Evolutionary conservation across 768 basidiomycete species (phyloP).

Genomic region (Naganishia vaughanmartiniae): DNA sequence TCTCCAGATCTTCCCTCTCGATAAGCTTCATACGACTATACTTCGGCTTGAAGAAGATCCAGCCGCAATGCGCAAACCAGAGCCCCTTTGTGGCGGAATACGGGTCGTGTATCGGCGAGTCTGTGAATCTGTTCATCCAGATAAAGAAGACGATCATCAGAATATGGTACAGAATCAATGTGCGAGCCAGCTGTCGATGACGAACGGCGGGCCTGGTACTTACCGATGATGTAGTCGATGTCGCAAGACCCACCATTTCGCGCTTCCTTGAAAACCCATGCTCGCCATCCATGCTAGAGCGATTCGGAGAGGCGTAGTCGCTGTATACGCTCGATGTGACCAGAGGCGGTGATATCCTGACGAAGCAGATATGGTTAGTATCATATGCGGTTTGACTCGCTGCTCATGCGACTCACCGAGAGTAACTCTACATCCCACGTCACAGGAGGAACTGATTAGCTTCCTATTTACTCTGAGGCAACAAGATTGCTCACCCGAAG

Average conservation of each 20-base stretch:
- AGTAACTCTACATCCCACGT: constrained; percentile 58
- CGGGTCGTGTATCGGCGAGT: constrained; percentile 65
- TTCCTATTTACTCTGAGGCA: neutral
- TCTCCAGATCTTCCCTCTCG: constrained; percentile 66
- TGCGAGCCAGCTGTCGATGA: no score
- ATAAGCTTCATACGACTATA: constrained; percentile 65
- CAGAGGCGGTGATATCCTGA: constrained; percentile 70
- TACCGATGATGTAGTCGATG: constrained; percentile 70
- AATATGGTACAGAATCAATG: neutral
- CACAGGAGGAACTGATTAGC: neutral
- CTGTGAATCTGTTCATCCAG: constrained; percentile 49
- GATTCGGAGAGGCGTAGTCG: constrained; percentile 60
- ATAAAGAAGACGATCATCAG: neutral
- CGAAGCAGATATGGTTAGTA: neutral
- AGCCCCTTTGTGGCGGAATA: constrained; percentile 73
- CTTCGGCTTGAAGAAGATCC: constrained; percentile 75
- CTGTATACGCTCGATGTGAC: constrained; percentile 70
- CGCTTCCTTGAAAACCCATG: constrained; percentile 74
- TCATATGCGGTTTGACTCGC: neutral
- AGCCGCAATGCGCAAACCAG: constrained; percentile 75
- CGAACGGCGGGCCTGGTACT: constrained; percentile 25
- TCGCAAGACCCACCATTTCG: constrained; percentile 67
- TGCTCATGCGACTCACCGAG: constrained; percentile 32
- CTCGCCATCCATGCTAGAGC: constrained; percentile 66
- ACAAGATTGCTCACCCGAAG: constrained; percentile 58